Evolutionary conservation across 108 stramenopile genomes (phyloP).

Genomic region (Cyclotella baltica): DNA sequence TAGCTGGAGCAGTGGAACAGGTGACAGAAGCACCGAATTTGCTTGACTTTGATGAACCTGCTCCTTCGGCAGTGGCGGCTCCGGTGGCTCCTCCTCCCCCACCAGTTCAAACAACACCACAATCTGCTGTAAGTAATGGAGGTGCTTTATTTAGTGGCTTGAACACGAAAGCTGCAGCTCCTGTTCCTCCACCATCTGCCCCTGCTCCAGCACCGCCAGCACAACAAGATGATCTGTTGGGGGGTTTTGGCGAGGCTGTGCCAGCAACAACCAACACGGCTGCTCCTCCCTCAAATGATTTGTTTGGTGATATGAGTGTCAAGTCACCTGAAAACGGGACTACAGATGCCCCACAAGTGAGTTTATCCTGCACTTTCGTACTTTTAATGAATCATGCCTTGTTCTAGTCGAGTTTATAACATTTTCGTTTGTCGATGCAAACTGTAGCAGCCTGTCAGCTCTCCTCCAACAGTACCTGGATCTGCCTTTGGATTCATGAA

Average conservation of each 20-base stretch:
- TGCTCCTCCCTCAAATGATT: slow-evolving; percentile 35
- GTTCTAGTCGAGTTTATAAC: not conserved
- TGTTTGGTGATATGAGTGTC: slow-evolving; percentile 62
- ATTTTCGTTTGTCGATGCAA: too few species aligned
- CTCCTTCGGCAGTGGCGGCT: slow-evolving; percentile 25
- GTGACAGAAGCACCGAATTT: slow-evolving; percentile 67
- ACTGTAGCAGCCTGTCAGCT: slow-evolving; percentile 12
- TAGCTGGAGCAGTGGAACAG: slow-evolving; percentile 50
- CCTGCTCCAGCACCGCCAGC: slow-evolving; percentile 28
- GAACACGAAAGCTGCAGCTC: slow-evolving; percentile 53
- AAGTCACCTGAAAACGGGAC: slow-evolving; percentile 34
- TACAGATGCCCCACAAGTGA: slow-evolving; percentile 17
- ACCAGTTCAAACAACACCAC: slow-evolving; percentile 26
- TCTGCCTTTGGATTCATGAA: slow-evolving; percentile 88
- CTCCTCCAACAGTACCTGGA: slow-evolving; percentile 43
- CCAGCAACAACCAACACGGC: slow-evolving; percentile 8
- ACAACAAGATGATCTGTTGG: slow-evolving; percentile 56
- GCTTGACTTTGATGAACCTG: slow-evolving; percentile 76
- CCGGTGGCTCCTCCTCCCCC: slow-evolving; percentile 45
- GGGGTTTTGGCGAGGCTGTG: slow-evolving; percentile 22
- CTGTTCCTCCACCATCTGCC: slow-evolving; percentile 18
- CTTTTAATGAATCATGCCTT: not conserved
- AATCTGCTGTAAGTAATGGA: slow-evolving; percentile 21
- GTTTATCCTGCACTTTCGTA: not conserved
- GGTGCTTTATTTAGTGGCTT: slow-evolving; percentile 67